These are phyloP conservation scores for Willaertia magna DNA, from an alignment of 208 protist genomes.

Conservation along the genomic window DNA sequence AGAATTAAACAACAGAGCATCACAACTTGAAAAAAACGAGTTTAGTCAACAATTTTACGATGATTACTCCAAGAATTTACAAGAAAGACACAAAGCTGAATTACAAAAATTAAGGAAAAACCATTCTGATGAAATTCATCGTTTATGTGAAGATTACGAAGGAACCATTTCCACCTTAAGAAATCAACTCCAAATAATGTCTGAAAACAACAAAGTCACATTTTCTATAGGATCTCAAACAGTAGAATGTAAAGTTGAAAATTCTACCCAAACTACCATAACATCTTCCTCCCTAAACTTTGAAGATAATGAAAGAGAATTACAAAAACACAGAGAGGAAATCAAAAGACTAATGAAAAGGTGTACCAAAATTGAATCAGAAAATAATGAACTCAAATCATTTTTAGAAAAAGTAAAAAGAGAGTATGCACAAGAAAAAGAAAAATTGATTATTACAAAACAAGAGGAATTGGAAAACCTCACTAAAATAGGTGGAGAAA, in stretches of 20 bases:
- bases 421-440: neutral
- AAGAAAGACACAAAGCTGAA: neutral
- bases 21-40: neutral
- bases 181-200: neutral
- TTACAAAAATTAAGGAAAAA: neutral
- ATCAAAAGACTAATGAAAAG: neutral
- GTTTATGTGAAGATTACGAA: neutral
- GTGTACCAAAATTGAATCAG: neutral
- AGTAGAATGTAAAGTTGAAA: neutral
- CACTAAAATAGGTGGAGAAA: neutral
- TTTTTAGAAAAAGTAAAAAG: neutral
- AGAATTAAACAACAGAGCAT: neutral
- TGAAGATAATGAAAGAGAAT: neutral
- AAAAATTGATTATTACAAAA: neutral
- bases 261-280: neutral
- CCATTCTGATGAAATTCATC: neutral
- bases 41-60: neutral
- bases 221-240: neutral
- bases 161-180: neutral
- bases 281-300: neutral
- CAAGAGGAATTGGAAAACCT: neutral
- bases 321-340: neutral
- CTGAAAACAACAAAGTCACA: neutral
- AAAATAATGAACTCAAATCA: neutral
- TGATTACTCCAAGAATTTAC: neutral